Conservation (phyloP, 2,329 filamentous ascomycete genomes). For the Chaetomium sp. region DNA sequence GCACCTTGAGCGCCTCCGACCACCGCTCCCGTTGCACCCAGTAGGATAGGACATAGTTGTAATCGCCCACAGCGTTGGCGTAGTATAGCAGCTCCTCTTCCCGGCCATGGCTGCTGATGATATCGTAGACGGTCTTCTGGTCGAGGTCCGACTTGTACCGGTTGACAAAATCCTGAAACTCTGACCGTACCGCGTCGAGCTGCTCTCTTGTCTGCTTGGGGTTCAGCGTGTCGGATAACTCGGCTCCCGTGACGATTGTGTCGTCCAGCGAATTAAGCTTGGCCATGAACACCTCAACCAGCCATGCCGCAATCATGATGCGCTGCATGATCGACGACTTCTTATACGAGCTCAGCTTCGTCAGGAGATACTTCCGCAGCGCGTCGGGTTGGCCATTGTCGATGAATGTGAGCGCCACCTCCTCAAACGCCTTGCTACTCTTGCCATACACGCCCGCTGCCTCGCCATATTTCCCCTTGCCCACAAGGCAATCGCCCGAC, state of each 20-base stretch:
- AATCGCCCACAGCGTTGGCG: conserved; percentile 81
- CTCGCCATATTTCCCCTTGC: conserved; percentile 74
- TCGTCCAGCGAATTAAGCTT: conserved; percentile 94
- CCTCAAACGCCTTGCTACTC: conserved; percentile 94
- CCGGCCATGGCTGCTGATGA: conserved; percentile 89
- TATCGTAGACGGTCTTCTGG: conserved; percentile 85
- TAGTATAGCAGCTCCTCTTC: conserved; percentile 91
- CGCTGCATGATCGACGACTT: conserved; percentile 85
- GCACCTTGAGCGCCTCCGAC: conserved; percentile 75
- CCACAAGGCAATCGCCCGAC: conserved; percentile 81
- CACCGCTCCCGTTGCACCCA: conserved; percentile 96
- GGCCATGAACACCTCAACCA: conserved; percentile 94
- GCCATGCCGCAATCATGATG: conserved; percentile 91
- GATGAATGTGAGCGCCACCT: conserved; percentile 86
- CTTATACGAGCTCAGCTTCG: conserved; percentile 75
- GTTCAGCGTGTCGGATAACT: conserved; percentile 66
- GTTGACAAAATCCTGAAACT: conserved; percentile 82
- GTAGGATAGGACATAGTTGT: conserved; percentile 91
- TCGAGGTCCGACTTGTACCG: conserved; percentile 86
- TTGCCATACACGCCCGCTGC: conserved; percentile 87
- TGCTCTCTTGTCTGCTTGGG: conserved; percentile 65
- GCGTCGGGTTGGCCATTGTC: conserved; percentile 88
- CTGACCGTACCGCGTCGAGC: conserved; percentile 61
- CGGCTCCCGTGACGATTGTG: conserved; percentile 82
- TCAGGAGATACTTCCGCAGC: conserved; percentile 78